Base-by-base conservation (phyloP, 2,329 filamentous ascomycete species). In the Nemania sp. region DNA sequence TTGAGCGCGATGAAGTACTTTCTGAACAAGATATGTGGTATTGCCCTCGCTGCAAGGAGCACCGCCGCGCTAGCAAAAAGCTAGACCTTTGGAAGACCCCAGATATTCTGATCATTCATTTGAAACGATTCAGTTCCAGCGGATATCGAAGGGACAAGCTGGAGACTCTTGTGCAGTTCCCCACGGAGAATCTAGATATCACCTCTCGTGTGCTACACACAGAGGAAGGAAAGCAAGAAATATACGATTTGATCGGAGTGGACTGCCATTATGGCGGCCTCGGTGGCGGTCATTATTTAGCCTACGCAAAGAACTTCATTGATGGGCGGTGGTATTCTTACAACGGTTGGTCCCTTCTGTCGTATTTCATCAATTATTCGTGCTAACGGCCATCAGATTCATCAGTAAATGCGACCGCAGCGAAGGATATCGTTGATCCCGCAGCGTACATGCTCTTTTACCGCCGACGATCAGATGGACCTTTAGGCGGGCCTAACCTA, bases 11-110 rank as follows among this genome's bases (percentile, higher is more conserved):
- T 62, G 95, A 99, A 76, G 87, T 97, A 13, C 80, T 99, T 4
- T 97, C 94, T 0, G 92, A 97, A 74, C 90, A 96, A 72, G 96
- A 99, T 73, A 94, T 92, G 62, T 99, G 95, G 95, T 98, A 96
- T 74, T 99, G 95, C 72, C 94, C 92, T 58, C 87, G 92, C 32
- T 99, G 95, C 82, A 98, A 98, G 75, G 91, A 97, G 69, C 90
- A 96, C 70, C 87, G 92, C 15, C 88, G 92, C 62, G 95, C 95
- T 18, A 93, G 89, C 77, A 99, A 99, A 80, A 97, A 95, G 71
- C 92, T 99, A 54, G 93, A 98, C 72, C 85, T 99, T 17, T 99
- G 95, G 95, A 97, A 94, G 72, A 89, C 91, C 2, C 95, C 95
- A 0, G 95, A 99, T 74, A 96, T 98, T 63, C 83, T 99, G 15